Evolutionary conservation across 805 yeast species (phyloP), one percentile per base, ranked within the genome.

Genomic region (Kodamaea nitidulidarum): DNA sequence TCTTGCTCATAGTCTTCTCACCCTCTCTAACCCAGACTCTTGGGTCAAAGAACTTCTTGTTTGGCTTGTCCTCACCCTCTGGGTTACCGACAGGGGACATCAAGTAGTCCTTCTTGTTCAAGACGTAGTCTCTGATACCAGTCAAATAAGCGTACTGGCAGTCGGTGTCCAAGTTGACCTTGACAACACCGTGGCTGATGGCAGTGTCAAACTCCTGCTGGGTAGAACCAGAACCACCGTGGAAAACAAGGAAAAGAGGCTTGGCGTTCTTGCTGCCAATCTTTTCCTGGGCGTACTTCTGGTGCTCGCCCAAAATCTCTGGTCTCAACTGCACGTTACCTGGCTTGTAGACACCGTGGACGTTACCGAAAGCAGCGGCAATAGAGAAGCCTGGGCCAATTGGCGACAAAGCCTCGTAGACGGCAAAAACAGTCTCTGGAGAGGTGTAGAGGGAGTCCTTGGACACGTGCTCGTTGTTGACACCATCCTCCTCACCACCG

Each of bases 21-120:
- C 98, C 98, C 76, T 91, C 98, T 81, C 98, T 90, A 54, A 93
- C 97, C 98, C 98, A 93, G 72, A 90, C 98, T 83, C 98, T 91
- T 75, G 98, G 98, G 76, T 93, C 98, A 67, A 88, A 93, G 88
- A 75, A 88, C 78, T 93, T 93, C 90, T 93, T 93, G 91, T 93
- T 93, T 76, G 98, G 98, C 80, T 88, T 86, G 75, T 93, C 98
- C 42, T 75, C 91, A 71, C 98, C 98, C 15, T 91, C 96, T 74
- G 98, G 98, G 95, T 93, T 93, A 74, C 98, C 98, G 60, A 93
- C 96, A 72, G 72, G 85, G 42, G 84, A 49, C 75, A 77, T 55
- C 56, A 93, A 67, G 83, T 93, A 93, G 72, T 90, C 98, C 82
- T 91, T 88, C 82, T 91, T 88, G 78, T 69, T 79, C 65, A 93